phyloP scores from a whole-genome alignment of 495 filamentous ascomycete species.

The Lentithecium fluviatile region DNA sequence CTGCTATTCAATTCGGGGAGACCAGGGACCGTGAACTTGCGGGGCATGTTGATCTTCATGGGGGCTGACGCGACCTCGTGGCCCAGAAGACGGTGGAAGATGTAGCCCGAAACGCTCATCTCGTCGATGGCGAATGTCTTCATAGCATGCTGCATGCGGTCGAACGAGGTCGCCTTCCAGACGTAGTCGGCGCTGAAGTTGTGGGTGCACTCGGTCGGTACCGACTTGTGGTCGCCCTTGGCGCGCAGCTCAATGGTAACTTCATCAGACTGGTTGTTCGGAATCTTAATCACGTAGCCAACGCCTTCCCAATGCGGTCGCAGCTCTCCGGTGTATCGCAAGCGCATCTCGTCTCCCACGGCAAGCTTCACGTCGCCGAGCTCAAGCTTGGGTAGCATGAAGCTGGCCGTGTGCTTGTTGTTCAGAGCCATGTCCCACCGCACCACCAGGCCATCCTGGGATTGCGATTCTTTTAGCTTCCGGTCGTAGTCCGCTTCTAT shows the following conservation, averaged over 20 bases:
- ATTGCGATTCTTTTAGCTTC: slow-evolving; percentile 97
- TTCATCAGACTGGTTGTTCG: slow-evolving; percentile 98
- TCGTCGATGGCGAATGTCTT: slow-evolving; percentile 99
- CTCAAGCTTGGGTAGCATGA: slow-evolving; percentile 94
- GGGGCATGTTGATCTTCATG: slow-evolving; percentile 94
- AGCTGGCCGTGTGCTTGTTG: slow-evolving; percentile 96
- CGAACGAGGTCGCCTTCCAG: slow-evolving; percentile 98
- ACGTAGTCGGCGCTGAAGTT: slow-evolving; percentile 99
- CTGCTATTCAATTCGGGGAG: slow-evolving; percentile 93
- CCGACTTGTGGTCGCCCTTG: slow-evolving; percentile 86
- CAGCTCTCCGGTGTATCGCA: slow-evolving; percentile 94
- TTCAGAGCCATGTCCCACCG: slow-evolving; percentile 96
- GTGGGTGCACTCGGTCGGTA: slow-evolving; percentile 95
- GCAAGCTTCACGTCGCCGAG: slow-evolving; percentile 97
- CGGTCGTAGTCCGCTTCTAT: slow-evolving; percentile 99
- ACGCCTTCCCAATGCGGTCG: slow-evolving; percentile 96
- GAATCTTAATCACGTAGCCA: slow-evolving; percentile 98
- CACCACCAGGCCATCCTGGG: slow-evolving; percentile 88
- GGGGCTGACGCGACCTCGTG: slow-evolving; percentile 94
- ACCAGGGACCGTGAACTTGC: slow-evolving; percentile 94
- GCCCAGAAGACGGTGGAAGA: slow-evolving; percentile 95
- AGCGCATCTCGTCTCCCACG: slow-evolving; percentile 96
- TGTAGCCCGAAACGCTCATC: slow-evolving; percentile 97
- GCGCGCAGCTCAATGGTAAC: slow-evolving; percentile 92
- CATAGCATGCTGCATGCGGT: slow-evolving; percentile 99